Base-by-base conservation (phyloP, 2,329 filamentous ascomycete species). In the Xylariaceae sp. region DNA sequence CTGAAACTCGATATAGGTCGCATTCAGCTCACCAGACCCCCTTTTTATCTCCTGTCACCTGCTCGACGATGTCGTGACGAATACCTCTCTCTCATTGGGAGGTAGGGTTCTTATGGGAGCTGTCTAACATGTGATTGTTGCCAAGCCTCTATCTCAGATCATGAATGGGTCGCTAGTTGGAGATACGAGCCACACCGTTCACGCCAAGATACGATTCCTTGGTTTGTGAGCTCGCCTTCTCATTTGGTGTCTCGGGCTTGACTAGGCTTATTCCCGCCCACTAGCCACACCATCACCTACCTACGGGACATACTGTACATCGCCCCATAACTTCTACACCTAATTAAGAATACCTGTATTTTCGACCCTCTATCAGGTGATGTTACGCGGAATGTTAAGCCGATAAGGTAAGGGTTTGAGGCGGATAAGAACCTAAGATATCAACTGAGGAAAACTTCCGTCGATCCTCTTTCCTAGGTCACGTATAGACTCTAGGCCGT, bases 151-250 rank as follows among this genome's bases (percentile, higher is more conserved):
- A 56, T 57, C 56, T 57, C 29, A 63, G 57, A 62, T 62, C 52
- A 51, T 54, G 43, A 57, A 54, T 51, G 41, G 51, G 23, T 43
- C 48, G 54, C 51, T 32, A 56, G 44, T 50, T 41, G 20, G 49
- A 55, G 54, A 64, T 64, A 64, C 59, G 62, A 62, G 56, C 62
- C 62, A 64, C 62, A 64, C 54, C 18, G 60, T 62, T 62, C 51
- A 37, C 46, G 53, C 59, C 55, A 62, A 62, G 57, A 48, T 44
- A 23, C 44, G 20, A 29, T 44, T 51, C 41, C 43, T 43, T 57
- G 48, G 44, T 50, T 42, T 40, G 42, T 46, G 32, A 59, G 20
- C 51, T 52, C 48, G 46, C 55, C 49, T 47, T 62, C 49, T 48
- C 19, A 61, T 64, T 64, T 50, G 57, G 46, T 50, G 50, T 54